Evolutionary conservation across 331 rosid species (phyloP).

Genomic region (Pyrus hybrid): DNA sequence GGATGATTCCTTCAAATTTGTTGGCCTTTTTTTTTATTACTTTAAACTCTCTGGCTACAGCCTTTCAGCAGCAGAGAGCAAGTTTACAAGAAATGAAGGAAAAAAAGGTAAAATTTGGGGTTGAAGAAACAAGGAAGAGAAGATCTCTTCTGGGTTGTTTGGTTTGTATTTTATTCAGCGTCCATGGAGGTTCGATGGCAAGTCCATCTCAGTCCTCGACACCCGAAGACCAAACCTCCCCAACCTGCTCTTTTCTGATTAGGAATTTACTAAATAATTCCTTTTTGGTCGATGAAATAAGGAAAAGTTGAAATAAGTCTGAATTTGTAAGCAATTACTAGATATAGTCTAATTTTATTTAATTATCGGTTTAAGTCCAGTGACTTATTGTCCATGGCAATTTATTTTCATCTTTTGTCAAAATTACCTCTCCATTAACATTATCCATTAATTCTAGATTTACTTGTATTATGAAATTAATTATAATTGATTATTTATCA

Average conservation of each 20-base stretch:
- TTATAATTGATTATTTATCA: no score
- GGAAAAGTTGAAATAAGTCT: no score
- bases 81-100: neutral
- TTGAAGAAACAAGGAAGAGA: neutral
- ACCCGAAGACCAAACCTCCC: constrained; percentile 13
- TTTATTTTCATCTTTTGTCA: no score
- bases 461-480: no score
- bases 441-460: no score
- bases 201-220: constrained; percentile 23
- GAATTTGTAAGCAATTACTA: no score
- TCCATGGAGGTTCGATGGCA: constrained; percentile 13
- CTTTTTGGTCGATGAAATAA: neutral
- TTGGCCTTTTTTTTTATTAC: neutral
- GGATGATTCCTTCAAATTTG: constrained; percentile 8
- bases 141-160: constrained; percentile 3
- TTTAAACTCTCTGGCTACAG: no score
- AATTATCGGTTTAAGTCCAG: no score
- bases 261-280: neutral
- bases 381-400: no score
- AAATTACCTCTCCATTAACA: no score
- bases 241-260: neutral
- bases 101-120: neutral
- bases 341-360: no score
- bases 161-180: neutral
- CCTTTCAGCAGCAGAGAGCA: neutral